Conservation (phyloP, 495 filamentous ascomycete species). For the Xylaria telfairii region DNA sequence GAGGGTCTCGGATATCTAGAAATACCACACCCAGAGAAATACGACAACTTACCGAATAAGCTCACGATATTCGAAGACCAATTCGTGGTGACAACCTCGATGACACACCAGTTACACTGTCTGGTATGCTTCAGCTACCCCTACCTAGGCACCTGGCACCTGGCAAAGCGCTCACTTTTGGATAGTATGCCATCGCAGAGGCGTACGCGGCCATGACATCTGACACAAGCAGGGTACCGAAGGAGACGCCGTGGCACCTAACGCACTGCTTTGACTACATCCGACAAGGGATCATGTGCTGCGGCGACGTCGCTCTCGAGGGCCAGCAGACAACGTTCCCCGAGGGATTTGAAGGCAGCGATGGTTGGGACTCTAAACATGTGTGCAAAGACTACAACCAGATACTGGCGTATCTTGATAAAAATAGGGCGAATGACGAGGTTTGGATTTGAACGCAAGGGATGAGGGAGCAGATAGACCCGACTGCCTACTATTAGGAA, state of each 20-base stretch:
- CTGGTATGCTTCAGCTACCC: conserved; percentile 33
- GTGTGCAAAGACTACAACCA: conserved; percentile 51
- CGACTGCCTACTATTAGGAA: too few relatives aligned
- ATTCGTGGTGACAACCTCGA: conserved; percentile 55
- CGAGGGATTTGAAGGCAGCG: conserved; percentile 45
- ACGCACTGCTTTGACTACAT: conserved; percentile 57
- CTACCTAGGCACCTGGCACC: too few relatives aligned
- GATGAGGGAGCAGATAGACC: not conserved
- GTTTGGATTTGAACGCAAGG: not conserved
- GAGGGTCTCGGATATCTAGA: conserved; percentile 3
- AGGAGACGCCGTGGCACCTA: conserved; percentile 51
- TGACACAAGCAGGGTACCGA: conserved; percentile 37
- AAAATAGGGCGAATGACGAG: not conserved
- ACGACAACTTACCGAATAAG: conserved; percentile 48
- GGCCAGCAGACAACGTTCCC: conserved; percentile 53
- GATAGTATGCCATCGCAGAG: conserved; percentile 44
- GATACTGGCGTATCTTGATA: conserved; percentile 26
- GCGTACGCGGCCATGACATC: conserved; percentile 45
- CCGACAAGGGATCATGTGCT: conserved; percentile 56
- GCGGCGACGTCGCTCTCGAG: conserved; percentile 51
- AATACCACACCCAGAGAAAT: conserved; percentile 33
- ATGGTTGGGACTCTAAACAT: conserved; percentile 57
- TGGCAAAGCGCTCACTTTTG: not conserved
- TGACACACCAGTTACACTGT: conserved; percentile 58
- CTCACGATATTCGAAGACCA: conserved; percentile 39